Evolutionary conservation across 2,329 filamentous ascomycete species (phyloP), one percentile per base, ranked within the genome.

Genomic region (Pseudogymnoascus pannorum): DNA sequence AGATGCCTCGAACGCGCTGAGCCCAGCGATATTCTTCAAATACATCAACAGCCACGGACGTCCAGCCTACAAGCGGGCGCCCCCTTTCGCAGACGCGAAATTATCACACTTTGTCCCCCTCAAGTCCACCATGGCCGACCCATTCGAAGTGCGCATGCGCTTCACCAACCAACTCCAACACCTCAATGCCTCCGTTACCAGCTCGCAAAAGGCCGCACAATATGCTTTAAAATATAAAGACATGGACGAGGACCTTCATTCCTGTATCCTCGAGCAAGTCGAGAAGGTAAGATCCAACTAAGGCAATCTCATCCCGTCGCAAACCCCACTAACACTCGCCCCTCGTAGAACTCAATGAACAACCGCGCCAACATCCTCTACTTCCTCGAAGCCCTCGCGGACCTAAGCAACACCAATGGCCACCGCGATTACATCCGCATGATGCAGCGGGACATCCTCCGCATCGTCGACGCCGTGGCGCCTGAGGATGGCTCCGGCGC

Each of bases 361-460:
- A 96, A 88, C 59, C 84, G 93, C 64, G 95, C 94, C 63, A 99
- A 99, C 73, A 97, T 99, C 74, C 96, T 99, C 89, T 99, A 96
- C 76, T 99, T 99, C 75, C 88, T 99, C 71, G 93, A 97, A 71
- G 89, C 93, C 68, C 90, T 99, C 67, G 89, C 95, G 72, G 93
- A 97, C 72, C 81, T 91, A 76, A 89, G 91, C 20, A 82, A 31
- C 26, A 36, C 29, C 29, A 58, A 24, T 24, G 66, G 84, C 86
- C 65, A 87, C 94, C 68, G 77, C 83, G 60, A 87, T 91, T 99
- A 96, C 71, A 86, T 97, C 26, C 85, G 88, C 59, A 97, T 97
- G 91, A 90, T 99, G 76, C 90, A 96, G 75, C 82, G 92, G 54
- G 94, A 99, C 72, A 96, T 99, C 40, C 81, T 95, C 33, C 83